These are phyloP conservation scores for Mycothermus thermophilus DNA, from an alignment of 495 filamentous ascomycete genomes.

Conservation along the genomic window DNA sequence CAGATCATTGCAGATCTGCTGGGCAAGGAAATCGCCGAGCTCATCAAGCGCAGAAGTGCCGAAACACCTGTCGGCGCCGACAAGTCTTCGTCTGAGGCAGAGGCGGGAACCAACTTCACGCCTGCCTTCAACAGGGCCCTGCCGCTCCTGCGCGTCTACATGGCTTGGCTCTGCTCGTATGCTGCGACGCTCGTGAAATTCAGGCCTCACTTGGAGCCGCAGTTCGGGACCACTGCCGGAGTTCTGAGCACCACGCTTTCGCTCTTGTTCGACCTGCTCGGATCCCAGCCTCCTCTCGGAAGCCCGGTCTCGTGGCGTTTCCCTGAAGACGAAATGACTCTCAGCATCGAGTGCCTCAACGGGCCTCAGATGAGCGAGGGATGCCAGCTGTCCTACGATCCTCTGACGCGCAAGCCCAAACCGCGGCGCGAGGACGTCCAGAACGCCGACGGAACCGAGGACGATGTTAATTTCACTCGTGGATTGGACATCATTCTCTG, in stretches of 20 bases:
- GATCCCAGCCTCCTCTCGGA: conserved; percentile 13
- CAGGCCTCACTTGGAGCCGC: conserved; percentile 27
- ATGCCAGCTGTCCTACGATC: conserved; percentile 18
- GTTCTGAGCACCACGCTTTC: conserved; percentile 23
- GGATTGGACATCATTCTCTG: conserved; percentile 12
- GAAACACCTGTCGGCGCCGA: not conserved
- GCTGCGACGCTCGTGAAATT: conserved; percentile 23
- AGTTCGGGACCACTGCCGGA: conserved; percentile 26
- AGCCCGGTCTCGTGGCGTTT: conserved; percentile 21
- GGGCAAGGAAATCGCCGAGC: conserved; percentile 14
- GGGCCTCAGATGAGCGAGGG: conserved; percentile 14
- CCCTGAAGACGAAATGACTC: conserved; percentile 28
- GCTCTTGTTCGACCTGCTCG: conserved; percentile 20
- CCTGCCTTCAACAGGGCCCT: conserved; percentile 14
- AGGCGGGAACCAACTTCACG: conserved; percentile 13
- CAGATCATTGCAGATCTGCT: conserved; percentile 63
- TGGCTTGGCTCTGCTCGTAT: conserved; percentile 30
- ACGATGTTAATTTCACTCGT: conserved; percentile 13
- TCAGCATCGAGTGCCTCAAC: conserved; percentile 30
- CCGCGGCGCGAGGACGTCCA: conserved; percentile 14
- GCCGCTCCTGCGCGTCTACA: conserved; percentile 29
- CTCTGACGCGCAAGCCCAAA: conserved; percentile 13
- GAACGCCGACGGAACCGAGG: conserved; percentile 3
- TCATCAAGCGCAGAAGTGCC: conserved; percentile 8
- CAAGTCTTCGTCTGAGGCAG: not conserved